Evolutionary conservation across 306 rosid genomes (phyloP), one percentile per base, ranked within the genome.

Genomic region (Gastrolobium bilobum): DNA sequence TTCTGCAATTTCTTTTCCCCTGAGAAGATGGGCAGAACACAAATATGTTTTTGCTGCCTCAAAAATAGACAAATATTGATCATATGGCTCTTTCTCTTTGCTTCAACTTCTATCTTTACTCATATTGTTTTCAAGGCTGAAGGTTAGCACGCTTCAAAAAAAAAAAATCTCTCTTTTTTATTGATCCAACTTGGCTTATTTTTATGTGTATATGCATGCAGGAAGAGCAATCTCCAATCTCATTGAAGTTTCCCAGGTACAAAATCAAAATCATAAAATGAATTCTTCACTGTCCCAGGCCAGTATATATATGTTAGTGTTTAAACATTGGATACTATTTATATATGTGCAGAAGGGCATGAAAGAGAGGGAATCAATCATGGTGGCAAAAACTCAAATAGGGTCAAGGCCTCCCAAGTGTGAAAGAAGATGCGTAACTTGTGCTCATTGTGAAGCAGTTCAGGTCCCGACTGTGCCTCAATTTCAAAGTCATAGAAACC

Each of bases 351-450:
- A 82, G 91, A 68, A 79, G 76, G 75, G 79, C 2, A 34, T 52
- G 73, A 75, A 64, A 56, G 87, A 73, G 59, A n/a, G 38, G 31
- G 80, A 33, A 77, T 34, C 47, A 60, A 78, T 48, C 1, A 29
- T 77, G 51, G 84, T 73, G 56, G 66, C 7, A 13, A 80, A 71
- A 66, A 14, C 73, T 31, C 87, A 60, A 50, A 84, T 90, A 79
- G 97, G 98, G 48, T 94, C 97, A 68, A 82, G 84, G 20, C 98
- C 97, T 4, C 98, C 97, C 2, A 83, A 70, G 66, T 94, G 98
- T 81, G 89, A 74, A 68, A 57, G 74, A 47, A 78, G 87, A 81
- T 94, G 97, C 82, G 68, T 26, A 8, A 79, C 13, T 5, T 94
- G 98, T 64, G 89, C 82, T 5, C 88, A 70, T 13, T 94, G 97